These are phyloP conservation scores for Entoloma clypeatum DNA, from an alignment of 1,284 basidiomycete genomes.

Conservation along the genomic window DNA sequence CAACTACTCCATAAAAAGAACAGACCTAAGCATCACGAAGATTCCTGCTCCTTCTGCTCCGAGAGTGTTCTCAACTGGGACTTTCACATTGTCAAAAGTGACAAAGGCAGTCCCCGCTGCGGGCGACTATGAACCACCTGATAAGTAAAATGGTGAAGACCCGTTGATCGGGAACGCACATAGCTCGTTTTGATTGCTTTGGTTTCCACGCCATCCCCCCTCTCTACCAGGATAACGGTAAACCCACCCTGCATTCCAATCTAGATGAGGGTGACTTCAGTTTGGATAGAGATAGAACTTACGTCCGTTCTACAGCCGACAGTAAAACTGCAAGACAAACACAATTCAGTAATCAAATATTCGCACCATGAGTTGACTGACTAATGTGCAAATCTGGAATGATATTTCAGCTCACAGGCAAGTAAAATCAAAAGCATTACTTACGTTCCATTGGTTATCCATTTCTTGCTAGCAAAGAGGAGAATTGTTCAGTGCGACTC, in stretches of 20 bases:
- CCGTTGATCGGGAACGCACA: conserved; percentile 60
- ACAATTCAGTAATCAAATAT: too few relatives aligned
- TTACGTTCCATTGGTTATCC: conserved; percentile 31
- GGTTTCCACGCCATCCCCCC: conserved; percentile 69
- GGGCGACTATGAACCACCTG: conserved; percentile 60
- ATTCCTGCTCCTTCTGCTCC: conserved; percentile 78
- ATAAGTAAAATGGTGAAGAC: conserved; percentile 50
- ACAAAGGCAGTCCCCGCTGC: conserved; percentile 82
- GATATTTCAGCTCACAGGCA: conserved; percentile 5
- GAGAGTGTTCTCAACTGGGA: conserved; percentile 81
- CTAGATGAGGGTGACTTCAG: conserved; percentile 16
- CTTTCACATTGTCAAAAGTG: conserved; percentile 86
- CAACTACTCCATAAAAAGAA: conserved; percentile 4
- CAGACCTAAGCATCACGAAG: conserved; percentile 61
- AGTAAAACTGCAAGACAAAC: conserved; percentile 71
- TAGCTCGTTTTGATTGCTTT: conserved; percentile 70
- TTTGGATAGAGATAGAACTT: conserved; percentile 19
- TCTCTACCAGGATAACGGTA: conserved; percentile 69
- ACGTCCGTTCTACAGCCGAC: conserved; percentile 57
- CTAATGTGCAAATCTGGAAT: conserved; percentile 48
- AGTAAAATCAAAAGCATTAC: conserved; percentile 7
- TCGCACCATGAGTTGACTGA: conserved; percentile 22
- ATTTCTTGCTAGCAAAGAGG: conserved; percentile 33
- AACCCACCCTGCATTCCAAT: conserved; percentile 16
- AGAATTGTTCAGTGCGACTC: not conserved